Evolutionary conservation across 306 rosid genomes (phyloP), one percentile per base, ranked within the genome.

Genomic region (Cicer bijugum): DNA sequence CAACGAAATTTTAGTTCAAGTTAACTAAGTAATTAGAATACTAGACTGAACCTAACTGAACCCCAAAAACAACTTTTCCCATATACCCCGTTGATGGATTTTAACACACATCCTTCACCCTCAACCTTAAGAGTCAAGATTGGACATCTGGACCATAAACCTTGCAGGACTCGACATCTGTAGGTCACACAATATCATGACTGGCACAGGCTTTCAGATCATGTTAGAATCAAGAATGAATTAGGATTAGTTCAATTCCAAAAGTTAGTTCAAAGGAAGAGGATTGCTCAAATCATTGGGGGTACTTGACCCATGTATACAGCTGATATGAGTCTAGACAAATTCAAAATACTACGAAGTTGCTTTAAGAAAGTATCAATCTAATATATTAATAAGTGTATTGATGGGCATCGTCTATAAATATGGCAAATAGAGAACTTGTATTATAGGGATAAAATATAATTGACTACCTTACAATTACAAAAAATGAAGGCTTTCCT

Each of bases 21-120:
- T 46, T 74, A 79, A 52, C 72, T 40, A 71, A 69, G 16, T 76
- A 75, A 75, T 11, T 67, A 11, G 17, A 55, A 67, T 14, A 76
- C 59, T 15, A 28, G 23, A 64, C 35, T 20, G 56, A 28, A 35
- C 56, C 56, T 42, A 52, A 75, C 46, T 14, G 6, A 20, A 52
- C 64, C 56, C 44, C n/a, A 45, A 39, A 40, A 51, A 5, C 16
- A 17, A 20, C 44, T 64, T 64, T 64, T 17, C 16, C 44, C 7
- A 50, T 12, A 39, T 20, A n/a, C 64, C 65, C 20, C 33, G 16
- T 57, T 12, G 33, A 63, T n/a, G 12, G 51, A 40, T 19, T 39
- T 58, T 74, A 35, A 46, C 44, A 44, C 28, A 43, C 35, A 46
- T 42, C 58, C 42, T 50, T 38, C 33, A 75, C 53, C 67, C 55